Evolutionary conservation across 192 early-diverging fungal species (phyloP), one percentile per base, ranked within the genome.

Genomic region (Coemansia sp.): DNA sequence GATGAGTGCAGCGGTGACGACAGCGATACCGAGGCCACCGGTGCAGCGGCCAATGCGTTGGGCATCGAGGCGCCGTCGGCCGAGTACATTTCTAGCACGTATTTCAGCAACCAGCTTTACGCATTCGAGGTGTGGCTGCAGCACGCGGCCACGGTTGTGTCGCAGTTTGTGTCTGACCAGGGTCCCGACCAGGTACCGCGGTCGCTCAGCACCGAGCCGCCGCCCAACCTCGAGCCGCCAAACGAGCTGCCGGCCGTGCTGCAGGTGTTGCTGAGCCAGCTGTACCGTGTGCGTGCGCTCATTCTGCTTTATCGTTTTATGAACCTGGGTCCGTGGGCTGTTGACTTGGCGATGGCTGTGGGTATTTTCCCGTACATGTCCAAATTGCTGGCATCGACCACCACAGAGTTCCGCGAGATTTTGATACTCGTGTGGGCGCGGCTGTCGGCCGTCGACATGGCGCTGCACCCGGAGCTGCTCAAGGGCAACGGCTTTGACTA

Each of bases 291-390:
- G 37, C 91, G 96, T 28, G 96, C 97, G 2, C 82, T 99, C 36
- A 91, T 96, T 52, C 78, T 98, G 37, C 86, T 99, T 52, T 95
- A 92, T 74, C 88, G 91, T 59, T 98, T 97, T 66, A 79, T 98
- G 62, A 93, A 95, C 73, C 80, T 98, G 35, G 95, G 94, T 8
- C 92, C 94, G 1, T 95, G 94, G 93, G 94, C 95, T 18, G 96
- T 99, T 39, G 89, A 96, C 74, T 88, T 93, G 64, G 96, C 96
- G 6, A 84, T 98, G 60, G 90, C 91, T 0, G 95, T 99, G 2
- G 96, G 96, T 15, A 99, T 99, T 54, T 96, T 93, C 72, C 97
- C 97, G 6, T 99, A 99, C 71, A 94, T 98, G 15, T 87, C 96
- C 28, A 98, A 97, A 71, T 88, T 99, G 28, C 86, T 99, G 58